A percentile compares a stretch with the other conserved stretches of the same genome.
Conservation (phyloP, 345 rosid genomes). For the Xanthoceras sorbifolium region DNA sequence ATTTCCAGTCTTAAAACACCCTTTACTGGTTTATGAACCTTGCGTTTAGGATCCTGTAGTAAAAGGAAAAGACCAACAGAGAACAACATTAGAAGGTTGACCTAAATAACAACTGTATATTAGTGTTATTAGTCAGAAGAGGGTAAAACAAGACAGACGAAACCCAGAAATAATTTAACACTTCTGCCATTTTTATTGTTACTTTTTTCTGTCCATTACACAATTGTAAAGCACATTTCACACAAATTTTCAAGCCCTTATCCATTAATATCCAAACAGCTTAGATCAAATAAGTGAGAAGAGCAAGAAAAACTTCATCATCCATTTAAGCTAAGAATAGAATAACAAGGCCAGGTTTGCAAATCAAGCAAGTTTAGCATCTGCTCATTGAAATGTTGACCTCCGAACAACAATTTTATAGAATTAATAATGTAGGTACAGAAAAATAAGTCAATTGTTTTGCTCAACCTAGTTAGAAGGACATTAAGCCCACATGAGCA, state of each 20-base stretch:
- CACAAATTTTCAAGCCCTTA: neutral
- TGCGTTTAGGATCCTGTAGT: conserved; percentile 84
- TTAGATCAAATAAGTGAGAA: neutral
- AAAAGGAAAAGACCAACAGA: conserved; percentile 17
- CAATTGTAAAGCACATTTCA: neutral
- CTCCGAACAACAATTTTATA: neutral
- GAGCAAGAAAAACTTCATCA: neutral
- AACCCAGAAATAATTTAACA: neutral
- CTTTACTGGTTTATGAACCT: conserved; percentile 94
- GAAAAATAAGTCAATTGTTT: neutral
- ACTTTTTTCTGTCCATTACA: neutral
- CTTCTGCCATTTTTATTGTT: neutral
- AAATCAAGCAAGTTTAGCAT: neutral
- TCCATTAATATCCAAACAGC: neutral
- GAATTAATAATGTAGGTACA: neutral
- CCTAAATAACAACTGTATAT: neutral
- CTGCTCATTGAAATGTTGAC: neutral
- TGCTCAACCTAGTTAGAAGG: neutral
- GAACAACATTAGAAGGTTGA: conserved; percentile 16
- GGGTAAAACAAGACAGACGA: neutral
- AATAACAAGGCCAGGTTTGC: neutral
- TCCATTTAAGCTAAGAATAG: neutral
- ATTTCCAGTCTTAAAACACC: conserved; percentile 89
- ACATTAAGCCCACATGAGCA: neutral
- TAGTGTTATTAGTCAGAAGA: neutral